These are phyloP conservation scores for Eremothecium sinecaudum DNA, from an alignment of 1,139 yeast species.

Conservation along the genomic window DNA sequence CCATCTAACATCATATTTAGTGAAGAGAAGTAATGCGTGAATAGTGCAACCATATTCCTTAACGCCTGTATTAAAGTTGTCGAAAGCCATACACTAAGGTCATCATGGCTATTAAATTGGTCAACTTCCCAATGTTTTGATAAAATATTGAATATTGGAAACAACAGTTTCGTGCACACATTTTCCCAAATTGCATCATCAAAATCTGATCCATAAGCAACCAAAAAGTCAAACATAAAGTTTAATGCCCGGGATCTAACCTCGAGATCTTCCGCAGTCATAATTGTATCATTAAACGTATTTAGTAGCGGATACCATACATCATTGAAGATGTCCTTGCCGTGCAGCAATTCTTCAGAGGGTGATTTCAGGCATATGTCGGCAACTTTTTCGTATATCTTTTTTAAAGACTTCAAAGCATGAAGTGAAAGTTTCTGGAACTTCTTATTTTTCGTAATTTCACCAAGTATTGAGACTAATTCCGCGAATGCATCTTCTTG, in stretches of 20 bases:
- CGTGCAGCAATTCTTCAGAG: slow-evolving; percentile 33
- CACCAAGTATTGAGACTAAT: slow-evolving; percentile 67
- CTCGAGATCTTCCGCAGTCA: slow-evolving; percentile 91
- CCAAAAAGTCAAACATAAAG: slow-evolving; percentile 69
- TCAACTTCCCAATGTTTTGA: slow-evolving; percentile 68
- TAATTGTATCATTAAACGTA: slow-evolving; percentile 79
- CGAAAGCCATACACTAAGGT: slow-evolving; percentile 87
- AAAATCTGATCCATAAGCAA: slow-evolving; percentile 70
- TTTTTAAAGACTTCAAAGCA: slow-evolving; percentile 66
- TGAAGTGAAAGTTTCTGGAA: slow-evolving; percentile 76
- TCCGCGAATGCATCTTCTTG: slow-evolving; percentile 68
- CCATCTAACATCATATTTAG: slow-evolving; percentile 68
- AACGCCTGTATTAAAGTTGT: slow-evolving; percentile 94
- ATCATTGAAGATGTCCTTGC: slow-evolving; percentile 33
- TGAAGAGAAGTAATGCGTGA: slow-evolving; percentile 69
- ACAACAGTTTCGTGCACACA: slow-evolving; percentile 65
- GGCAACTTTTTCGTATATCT: slow-evolving; percentile 53
- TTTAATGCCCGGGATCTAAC: slow-evolving; percentile 84
- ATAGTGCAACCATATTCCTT: slow-evolving; percentile 75
- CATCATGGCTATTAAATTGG: slow-evolving; percentile 62
- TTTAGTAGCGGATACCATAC: slow-evolving; percentile 65
- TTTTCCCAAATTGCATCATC: slow-evolving; percentile 72
- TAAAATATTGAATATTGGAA: slow-evolving; percentile 82
- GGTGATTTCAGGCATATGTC: slow-evolving; percentile 38
- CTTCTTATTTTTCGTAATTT: slow-evolving; percentile 71